Evolutionary conservation across 2,329 filamentous ascomycete genomes (phyloP), one percentile per base, ranked within the genome.

Genomic region (Aulographum hederae): DNA sequence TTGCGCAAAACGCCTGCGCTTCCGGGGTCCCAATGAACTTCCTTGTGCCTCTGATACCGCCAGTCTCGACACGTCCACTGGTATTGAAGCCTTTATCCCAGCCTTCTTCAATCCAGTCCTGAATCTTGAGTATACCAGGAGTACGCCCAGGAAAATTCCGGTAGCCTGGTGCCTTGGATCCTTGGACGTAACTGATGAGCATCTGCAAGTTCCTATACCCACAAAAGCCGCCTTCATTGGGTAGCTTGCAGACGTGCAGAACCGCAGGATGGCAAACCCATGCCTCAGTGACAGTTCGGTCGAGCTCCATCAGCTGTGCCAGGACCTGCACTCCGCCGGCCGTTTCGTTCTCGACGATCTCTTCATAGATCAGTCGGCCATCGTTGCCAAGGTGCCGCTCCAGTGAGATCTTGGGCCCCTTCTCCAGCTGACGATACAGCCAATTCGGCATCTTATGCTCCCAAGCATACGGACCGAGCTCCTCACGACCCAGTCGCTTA

Each of bases 21-120:
- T 95, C 86, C 6, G 81, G 74, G 2, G 86, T 94, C 12, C 86
- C 86, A 42, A 95, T 95, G 47, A 89, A 95, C 51, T 94, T 95
- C 37, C 89, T 70, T 0, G 85, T 93, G n/a, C 75, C 75, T 39
- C 62, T 70, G 39, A 95, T 78, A 1, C 84, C 82, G 2, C 86
- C 86, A 1, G 85, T 94, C 52, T 95, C 82, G 2, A 69, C 47
- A 20, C 80, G 67, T 3, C 78, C 81, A 28, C 72, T 64, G 3
- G 67, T 49, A 43, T 91, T 89, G 47, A 89, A 81, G 1, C 79
- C 84, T 46, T 63, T 64, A 45, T 92, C 80, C 86, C 86, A 95
- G 0, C 84, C 86, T 12, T 60, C 56, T 51, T 95, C 86, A 42
- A 95, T 92, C 43, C 73, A 60, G 33, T 92, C 77, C 47, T 95